Evolutionary conservation across 2,329 filamentous ascomycete genomes (phyloP).

Genomic region (Pseudogymnoascus destructans): DNA sequence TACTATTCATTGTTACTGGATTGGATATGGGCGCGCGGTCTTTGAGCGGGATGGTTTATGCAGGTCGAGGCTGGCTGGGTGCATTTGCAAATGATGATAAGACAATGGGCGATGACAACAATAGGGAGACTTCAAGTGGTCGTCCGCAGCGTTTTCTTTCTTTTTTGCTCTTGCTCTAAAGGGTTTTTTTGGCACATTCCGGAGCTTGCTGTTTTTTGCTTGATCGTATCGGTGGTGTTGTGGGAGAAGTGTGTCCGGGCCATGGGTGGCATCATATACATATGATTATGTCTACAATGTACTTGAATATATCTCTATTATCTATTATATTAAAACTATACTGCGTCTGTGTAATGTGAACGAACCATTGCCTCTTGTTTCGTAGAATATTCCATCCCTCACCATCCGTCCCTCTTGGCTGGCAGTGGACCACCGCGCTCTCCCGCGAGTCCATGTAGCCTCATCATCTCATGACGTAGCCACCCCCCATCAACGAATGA

Average conservation of each 20-base stretch:
- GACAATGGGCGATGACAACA: slow-evolving; percentile 2
- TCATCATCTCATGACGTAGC: neutral
- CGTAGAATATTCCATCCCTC: neutral
- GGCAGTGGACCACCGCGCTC: neutral
- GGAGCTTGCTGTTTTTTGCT: neutral
- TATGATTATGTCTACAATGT: neutral
- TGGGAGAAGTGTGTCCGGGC: neutral
- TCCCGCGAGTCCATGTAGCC: neutral
- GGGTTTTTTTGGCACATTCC: neutral
- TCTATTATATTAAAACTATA: neutral
- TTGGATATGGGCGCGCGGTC: neutral
- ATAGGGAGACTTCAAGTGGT: neutral
- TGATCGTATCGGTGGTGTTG: neutral
- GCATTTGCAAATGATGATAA: slow-evolving; percentile 8
- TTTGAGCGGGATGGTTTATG: neutral
- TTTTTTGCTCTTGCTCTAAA: neutral
- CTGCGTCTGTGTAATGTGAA: neutral
- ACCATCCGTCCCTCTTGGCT: neutral
- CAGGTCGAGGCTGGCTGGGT: neutral
- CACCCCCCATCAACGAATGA: neutral
- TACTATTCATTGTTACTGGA: neutral
- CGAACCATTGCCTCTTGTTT: neutral
- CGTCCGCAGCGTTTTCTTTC: neutral
- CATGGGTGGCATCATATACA: slow-evolving; percentile 5
- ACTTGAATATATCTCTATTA: slow-evolving; percentile 5